These are phyloP conservation scores for Nephelium lappaceum DNA, from an alignment of 345 rosid genomes.

Conservation along the genomic window DNA sequence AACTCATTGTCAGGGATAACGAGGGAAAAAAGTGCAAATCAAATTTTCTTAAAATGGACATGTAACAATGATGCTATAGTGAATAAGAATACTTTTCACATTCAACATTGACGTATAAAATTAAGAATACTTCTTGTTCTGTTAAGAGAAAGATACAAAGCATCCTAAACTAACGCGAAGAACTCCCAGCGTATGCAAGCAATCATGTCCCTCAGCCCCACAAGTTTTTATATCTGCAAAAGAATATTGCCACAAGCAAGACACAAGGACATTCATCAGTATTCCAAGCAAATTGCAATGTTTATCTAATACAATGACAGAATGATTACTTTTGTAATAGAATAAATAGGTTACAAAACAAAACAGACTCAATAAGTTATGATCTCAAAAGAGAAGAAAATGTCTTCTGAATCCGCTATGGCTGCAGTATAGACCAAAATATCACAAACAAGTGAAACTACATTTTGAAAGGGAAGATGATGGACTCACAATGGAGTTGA, in stretches of 20 bases:
- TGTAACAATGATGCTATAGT: too few relatives aligned
- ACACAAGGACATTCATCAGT: neutral
- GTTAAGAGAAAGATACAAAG: slow-evolving; percentile 63
- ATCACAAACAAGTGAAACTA: neutral
- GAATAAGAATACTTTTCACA: neutral
- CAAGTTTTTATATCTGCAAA: slow-evolving; percentile 71
- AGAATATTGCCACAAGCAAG: neutral
- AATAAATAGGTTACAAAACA: neutral
- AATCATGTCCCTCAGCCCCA: slow-evolving; percentile 58
- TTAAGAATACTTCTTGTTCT: neutral
- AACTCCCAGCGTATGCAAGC: slow-evolving; percentile 71
- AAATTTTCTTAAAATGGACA: too few relatives aligned
- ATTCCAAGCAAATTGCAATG: neutral
- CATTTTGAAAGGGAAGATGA: slow-evolving; percentile 13
- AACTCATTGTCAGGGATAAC: slow-evolving; percentile 43
- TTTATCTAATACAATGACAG: neutral
- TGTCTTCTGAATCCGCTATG: neutral
- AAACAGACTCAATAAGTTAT: neutral
- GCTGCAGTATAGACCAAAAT: neutral
- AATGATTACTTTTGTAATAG: neutral
- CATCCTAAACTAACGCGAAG: slow-evolving; percentile 92
- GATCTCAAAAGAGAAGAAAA: neutral
- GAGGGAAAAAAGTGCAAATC: neutral
- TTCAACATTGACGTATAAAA: neutral
- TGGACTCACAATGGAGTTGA: slow-evolving; percentile 52